These are phyloP conservation scores for Cynara cardunculus DNA, from an alignment of 129 eudicot species.

Conservation along the genomic window DNA sequence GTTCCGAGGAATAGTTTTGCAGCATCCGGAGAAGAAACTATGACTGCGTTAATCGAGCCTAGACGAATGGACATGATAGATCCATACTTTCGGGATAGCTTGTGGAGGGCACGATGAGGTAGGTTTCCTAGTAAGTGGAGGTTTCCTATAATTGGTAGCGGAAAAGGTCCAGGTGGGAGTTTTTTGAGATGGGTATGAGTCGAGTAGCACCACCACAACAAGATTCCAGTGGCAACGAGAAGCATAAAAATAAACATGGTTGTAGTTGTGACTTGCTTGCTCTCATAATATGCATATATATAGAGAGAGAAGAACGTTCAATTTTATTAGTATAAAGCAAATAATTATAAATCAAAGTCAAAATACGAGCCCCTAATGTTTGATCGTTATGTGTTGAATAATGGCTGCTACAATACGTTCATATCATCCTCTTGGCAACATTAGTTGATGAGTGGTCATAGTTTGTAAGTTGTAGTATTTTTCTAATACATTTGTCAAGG, in stretches of 20 bases:
- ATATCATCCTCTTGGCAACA: too few species aligned
- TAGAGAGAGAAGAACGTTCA: too few species aligned
- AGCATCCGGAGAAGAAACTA: slow-evolving; percentile 23
- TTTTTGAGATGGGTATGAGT: neutral
- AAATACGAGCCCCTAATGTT: too few species aligned
- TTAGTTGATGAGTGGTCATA: too few species aligned
- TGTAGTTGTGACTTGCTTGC: neutral
- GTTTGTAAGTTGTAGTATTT: too few species aligned
- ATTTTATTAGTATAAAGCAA: too few species aligned
- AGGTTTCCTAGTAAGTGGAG: slow-evolving; percentile 18
- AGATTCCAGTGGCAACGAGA: neutral
- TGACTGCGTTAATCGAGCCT: slow-evolving; percentile 6
- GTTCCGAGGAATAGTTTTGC: slow-evolving; percentile 30
- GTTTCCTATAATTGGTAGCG: slow-evolving; percentile 22
- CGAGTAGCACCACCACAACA: neutral
- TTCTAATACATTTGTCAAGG: too few species aligned
- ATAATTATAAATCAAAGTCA: too few species aligned
- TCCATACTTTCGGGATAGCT: slow-evolving; percentile 13
- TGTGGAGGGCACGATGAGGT: slow-evolving; percentile 17
- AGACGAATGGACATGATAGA: slow-evolving; percentile 24
- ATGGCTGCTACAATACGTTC: too few species aligned
- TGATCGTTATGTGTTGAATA: too few species aligned
- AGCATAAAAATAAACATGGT: neutral
- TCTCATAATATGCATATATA: neutral
- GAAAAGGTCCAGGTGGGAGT: slow-evolving; percentile 15